Evolutionary conservation across 2,329 filamentous ascomycete genomes (phyloP).

Genomic region (Trichoderma sp.): DNA sequence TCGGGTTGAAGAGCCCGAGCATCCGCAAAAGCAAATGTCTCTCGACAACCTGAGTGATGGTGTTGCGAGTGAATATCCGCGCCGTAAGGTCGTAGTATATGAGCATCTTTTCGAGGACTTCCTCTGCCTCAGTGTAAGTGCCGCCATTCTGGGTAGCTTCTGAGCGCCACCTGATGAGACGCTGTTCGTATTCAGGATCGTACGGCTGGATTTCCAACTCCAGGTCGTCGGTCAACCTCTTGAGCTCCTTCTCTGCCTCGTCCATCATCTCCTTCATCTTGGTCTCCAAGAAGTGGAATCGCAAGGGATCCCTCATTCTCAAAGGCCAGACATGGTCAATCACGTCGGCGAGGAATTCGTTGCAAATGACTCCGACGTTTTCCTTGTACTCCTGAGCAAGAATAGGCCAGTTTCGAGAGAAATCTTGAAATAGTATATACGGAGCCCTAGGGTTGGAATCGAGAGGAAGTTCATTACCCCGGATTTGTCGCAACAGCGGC

Average conservation of each 20-base stretch:
- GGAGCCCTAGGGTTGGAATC: constrained; percentile 52
- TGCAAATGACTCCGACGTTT: constrained; percentile 52
- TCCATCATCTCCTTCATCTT: constrained; percentile 48
- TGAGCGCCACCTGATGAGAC: constrained; percentile 46
- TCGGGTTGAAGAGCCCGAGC: constrained; percentile 51
- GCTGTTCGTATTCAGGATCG: constrained; percentile 52
- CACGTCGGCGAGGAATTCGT: constrained; percentile 51
- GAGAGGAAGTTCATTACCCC: constrained; percentile 51
- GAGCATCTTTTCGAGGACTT: constrained; percentile 55
- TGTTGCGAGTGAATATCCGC: constrained; percentile 51
- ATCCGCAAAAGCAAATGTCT: constrained; percentile 51
- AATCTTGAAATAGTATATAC: constrained; percentile 54
- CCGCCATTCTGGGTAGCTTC: constrained; percentile 43
- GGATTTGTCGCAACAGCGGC: constrained; percentile 47
- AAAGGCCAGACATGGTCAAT: constrained; percentile 50
- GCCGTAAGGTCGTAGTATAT: constrained; percentile 54
- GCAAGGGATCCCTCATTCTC: constrained; percentile 50
- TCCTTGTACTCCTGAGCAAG: constrained; percentile 54
- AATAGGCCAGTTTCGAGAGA: constrained; percentile 51
- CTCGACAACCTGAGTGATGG: constrained; percentile 52
- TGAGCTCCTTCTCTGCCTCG: constrained; percentile 46
- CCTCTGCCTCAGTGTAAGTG: constrained; percentile 49
- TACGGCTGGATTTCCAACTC: constrained; percentile 53
- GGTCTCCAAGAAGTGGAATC: constrained; percentile 47
- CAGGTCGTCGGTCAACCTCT: constrained; percentile 48